These are phyloP conservation scores for Sporopachydermia quercuum DNA, from an alignment of 805 yeast genomes.

Conservation along the genomic window DNA sequence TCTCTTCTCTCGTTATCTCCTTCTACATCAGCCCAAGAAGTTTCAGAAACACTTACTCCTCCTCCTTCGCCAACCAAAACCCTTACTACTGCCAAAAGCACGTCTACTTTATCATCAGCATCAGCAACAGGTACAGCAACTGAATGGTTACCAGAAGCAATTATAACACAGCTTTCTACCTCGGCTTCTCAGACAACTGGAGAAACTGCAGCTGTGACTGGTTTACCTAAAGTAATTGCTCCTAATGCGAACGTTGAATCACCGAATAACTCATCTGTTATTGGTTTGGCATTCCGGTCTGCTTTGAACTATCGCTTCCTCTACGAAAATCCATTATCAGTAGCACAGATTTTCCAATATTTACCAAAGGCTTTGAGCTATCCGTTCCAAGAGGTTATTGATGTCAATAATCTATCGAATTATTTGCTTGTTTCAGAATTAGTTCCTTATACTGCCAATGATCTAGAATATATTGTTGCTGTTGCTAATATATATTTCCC, in stretches of 20 bases:
- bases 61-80: constrained; percentile 14
- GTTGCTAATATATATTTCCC: constrained; percentile 86
- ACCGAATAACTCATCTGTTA: constrained; percentile 35
- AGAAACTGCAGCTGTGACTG: constrained; percentile 14
- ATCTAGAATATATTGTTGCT: constrained; percentile 55
- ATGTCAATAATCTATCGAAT: constrained; percentile 35
- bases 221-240: constrained; percentile 65
- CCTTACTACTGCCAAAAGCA: constrained; percentile 15
- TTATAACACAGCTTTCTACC: constrained; percentile 9
- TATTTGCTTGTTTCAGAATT: constrained; percentile 28
- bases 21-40: too few species aligned
- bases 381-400: constrained; percentile 37
- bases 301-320: constrained; percentile 77
- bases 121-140: constrained; percentile 4
- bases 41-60: too few species aligned
- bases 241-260: constrained; percentile 38
- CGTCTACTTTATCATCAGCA: constrained; percentile 15
- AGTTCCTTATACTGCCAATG: constrained; percentile 54
- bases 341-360: constrained; percentile 76
- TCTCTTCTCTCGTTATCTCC: too few species aligned
- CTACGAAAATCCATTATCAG: constrained; percentile 53
- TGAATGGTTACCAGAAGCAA: constrained; percentile 11
- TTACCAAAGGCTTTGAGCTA: constrained; percentile 57
- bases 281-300: constrained; percentile 66
- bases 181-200: not conserved